Base-by-base conservation (phyloP, 1,139 yeast species). In the Nakaseomyces glabratus region DNA sequence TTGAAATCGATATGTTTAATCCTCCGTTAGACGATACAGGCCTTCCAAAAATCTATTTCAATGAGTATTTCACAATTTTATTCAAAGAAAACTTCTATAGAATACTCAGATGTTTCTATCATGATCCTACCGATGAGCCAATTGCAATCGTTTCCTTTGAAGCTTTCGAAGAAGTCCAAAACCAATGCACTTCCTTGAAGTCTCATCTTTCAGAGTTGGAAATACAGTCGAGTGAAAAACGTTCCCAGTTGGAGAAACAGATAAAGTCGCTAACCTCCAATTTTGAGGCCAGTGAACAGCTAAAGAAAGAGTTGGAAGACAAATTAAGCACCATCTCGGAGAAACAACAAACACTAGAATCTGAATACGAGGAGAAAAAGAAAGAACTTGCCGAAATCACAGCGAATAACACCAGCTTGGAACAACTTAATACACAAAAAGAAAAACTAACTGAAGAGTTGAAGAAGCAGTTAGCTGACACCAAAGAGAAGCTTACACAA, bases 1-100 rank as follows among this genome's bases (percentile, higher is more conserved):
- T 69, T 8, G 66, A 38, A 5, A 39, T 66, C 3, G 61, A 60
- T 20, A 56, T 65, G 23, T 53, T 70, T 18, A 61, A 65, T 19
- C 70, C 76, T 2, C 61, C 62, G 5, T 70, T 72, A 42, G 94
- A 85, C 52, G 78, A 74, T 3, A 76, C 94, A 1, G 98, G 98
- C 1, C 65, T 88, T 24, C 98, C 97, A 0, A 73, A 76, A 38
- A 84, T 88, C 1, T 85, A 71, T 47, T 80, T 90, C 50, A 81
- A 78, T 43, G 52, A 70, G 0, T 61, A 67, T 3, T 85, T 84
- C 51, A 77, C 84, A 3, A 63, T 64, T 4, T 60, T 85, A 37
- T 61, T 90, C 34, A 79, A 76, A 45, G 93, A 80, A 6, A 82
- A 84, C 48, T 74, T 71, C 44, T 61, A 71, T 12, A 66, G 95